Base-by-base conservation (phyloP, 2,329 filamentous ascomycete genomes). In the Nothophaeocryptopus gaeumannii region DNA sequence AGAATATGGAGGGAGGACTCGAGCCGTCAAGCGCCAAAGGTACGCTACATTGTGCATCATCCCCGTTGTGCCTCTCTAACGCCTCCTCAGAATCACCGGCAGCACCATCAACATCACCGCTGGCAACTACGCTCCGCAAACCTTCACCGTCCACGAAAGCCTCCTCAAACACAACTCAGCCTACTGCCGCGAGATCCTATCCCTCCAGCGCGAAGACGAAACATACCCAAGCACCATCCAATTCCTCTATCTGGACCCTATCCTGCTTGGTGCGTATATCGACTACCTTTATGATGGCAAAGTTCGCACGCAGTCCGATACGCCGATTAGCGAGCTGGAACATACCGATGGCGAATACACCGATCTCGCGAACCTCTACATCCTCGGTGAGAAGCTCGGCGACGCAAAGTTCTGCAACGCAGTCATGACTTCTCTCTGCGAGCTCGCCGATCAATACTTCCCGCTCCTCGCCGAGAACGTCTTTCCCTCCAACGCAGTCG, bases 241-340 rank as follows among this genome's bases (percentile, higher is more conserved):
- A 5, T n/a, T 53, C 8, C 50, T 40, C 2, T 39, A 50, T 2
- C 51, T 55, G 20, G 5, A 47, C 5, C 5, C 33, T n/a, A 42
- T 48, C 4, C 33, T 37, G 1, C 34, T 57, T 20, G 34, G 32
- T 13, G 5, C 42, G 5, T 58, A 55, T 34, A 37, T 49, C 5
- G 31, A 57, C 1, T 59, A 53, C 53, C 36, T 56, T 10, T 53
- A 49, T 20, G 16, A 14, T 16, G 16, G 16, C 4, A 20, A 32
- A 13, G 43, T 33, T 11, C 8, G 35, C 14, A 31, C 26, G 11
- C 13, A 33, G 2, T 13, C 42, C 2, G 46, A 45, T 38, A 26
- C 39, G 34, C 26, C 37, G 5, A 35, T 12, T 5, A 37, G 20
- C 12, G 30, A 39, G 15, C 36, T 31, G 20, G 12, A 11, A 1